A percentile compares a stretch with the other conserved stretches of the same genome.
Conservation (phyloP, 768 basidiomycete genomes). For the Tremella yokohamensis region DNA sequence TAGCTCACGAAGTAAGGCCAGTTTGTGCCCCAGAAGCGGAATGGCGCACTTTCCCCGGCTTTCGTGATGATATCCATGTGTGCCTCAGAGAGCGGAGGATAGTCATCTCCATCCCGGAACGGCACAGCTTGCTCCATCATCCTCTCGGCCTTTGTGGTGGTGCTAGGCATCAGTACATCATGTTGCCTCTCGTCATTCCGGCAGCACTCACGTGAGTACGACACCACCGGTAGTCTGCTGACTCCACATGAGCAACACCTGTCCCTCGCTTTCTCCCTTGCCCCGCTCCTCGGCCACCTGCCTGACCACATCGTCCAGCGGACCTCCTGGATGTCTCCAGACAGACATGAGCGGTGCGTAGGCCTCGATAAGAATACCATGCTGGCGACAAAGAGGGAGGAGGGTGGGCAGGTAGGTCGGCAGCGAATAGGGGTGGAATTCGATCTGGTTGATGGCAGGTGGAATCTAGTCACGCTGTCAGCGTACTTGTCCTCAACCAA, state of each 20-base stretch:
- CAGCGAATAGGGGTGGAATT: slow-evolving; percentile 14
- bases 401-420: slow-evolving; percentile 16
- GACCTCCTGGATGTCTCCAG: slow-evolving; percentile 12
- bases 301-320: slow-evolving; percentile 19
- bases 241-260: slow-evolving; percentile 20
- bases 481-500: too few relatives aligned
- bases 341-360: slow-evolving; percentile 19
- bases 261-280: slow-evolving; percentile 14
- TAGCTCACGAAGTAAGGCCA: slow-evolving; percentile 24
- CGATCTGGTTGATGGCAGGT: slow-evolving; percentile 11
- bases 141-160: slow-evolving; percentile 13
- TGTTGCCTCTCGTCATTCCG: not conserved
- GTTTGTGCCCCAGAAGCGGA: slow-evolving; percentile 16
- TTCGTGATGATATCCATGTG: slow-evolving; percentile 13
- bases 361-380: slow-evolving; percentile 14
- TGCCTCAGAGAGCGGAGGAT: slow-evolving; percentile 7
- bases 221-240: slow-evolving; percentile 20
- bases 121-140: slow-evolving; percentile 16
- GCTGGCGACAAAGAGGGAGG: slow-evolving; percentile 14
- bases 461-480: slow-evolving; percentile 1
- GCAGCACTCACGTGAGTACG: slow-evolving; percentile 19
- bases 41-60: slow-evolving; percentile 16
- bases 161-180: slow-evolving; percentile 4
- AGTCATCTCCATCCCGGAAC: not conserved
- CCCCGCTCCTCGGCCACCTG: slow-evolving; percentile 12